Evolutionary conservation across 176 grass and related monocot genomes (phyloP), one percentile per base, ranked within the genome.

Genomic region (Chrysopogon serrulatus): DNA sequence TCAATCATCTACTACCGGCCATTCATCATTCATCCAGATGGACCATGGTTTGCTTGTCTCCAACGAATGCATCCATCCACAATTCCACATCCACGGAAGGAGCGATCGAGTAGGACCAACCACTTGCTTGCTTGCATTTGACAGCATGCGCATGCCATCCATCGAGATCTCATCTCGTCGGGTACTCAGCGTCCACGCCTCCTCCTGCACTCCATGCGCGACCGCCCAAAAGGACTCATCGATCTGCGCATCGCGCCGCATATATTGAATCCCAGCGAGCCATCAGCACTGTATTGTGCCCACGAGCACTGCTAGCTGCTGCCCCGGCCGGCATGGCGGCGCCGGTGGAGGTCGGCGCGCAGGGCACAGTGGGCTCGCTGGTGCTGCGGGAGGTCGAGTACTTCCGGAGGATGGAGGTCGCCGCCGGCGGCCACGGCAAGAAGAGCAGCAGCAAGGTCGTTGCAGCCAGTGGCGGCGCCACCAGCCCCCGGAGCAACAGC

Each of bases 311-410:
- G 35, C 33, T 13, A 10, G 35, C 33, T 13, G 19, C 15, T 68
- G 18, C 34, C 33, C 4, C 19, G 53, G 49, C 26, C 8, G 76
- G 45, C 59, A 85, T 81, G 83, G 63, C 76, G 21, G 23, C 32
- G 44, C 85, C 63, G 49, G 85, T 91, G 42, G 85, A 88, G 71
- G 85, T 91, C 16, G 82, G 89, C 33, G 76, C 81, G 5, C 82
- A 63, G 86, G 89, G 89, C 64, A 91, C 82, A 5, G 56, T 91
- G 7, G 71, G 71, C 6, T 82, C 81, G 28, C 60, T 91, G 21
- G 71, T 91, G 72, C 81, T 43, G 15, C 85, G 67, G 39, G 89
- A 85, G 82, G 71, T 88, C 51, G 89, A 88, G 59, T 73, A 91
- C 89, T 82, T 77, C 71, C 60, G 63, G 42, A 48, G 33, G 40